phyloP scores from a whole-genome alignment of 805 yeast genomes.

The Nakazawaea laoshanensis region DNA sequence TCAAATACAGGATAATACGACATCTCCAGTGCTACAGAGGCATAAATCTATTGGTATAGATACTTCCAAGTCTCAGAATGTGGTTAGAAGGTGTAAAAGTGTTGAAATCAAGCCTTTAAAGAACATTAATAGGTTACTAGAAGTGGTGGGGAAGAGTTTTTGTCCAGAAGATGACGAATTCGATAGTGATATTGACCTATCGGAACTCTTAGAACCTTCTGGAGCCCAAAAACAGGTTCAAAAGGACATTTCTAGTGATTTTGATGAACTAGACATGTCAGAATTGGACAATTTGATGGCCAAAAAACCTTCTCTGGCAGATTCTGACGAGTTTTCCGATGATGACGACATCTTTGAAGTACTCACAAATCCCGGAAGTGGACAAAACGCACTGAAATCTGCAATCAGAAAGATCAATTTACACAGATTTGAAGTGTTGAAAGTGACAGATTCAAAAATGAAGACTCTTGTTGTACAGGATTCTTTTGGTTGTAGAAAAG shows the following conservation, averaged over 20 bases:
- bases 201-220: background rate
- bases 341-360: conserved; percentile 6
- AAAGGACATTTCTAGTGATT: background rate
- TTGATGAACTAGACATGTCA: conserved; percentile 22
- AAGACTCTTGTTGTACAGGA: too few relatives aligned
- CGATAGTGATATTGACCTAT: conserved; percentile 6
- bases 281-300: conserved; percentile 17
- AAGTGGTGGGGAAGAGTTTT: conserved; percentile 11
- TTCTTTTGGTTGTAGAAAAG: too few relatives aligned
- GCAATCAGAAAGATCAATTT: conserved; percentile 39
- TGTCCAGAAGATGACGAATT: conserved; percentile 2
- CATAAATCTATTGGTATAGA: conserved; percentile 26
- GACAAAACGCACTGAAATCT: conserved; percentile 21
- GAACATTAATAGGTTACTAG: conserved; percentile 10
- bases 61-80: background rate
- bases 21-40: conserved; percentile 27
- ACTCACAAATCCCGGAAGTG: too few relatives aligned
- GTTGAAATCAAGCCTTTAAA: background rate
- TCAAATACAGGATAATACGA: conserved; percentile 23
- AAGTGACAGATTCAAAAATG: too few relatives aligned
- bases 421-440: conserved; percentile 36
- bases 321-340: conserved; percentile 5
- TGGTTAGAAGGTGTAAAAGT: too few relatives aligned
- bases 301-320: conserved; percentile 1
- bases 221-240: background rate